phyloP scores from a whole-genome alignment of 2,329 filamentous ascomycete genomes.

The Aotearoamyces nothofagi region DNA sequence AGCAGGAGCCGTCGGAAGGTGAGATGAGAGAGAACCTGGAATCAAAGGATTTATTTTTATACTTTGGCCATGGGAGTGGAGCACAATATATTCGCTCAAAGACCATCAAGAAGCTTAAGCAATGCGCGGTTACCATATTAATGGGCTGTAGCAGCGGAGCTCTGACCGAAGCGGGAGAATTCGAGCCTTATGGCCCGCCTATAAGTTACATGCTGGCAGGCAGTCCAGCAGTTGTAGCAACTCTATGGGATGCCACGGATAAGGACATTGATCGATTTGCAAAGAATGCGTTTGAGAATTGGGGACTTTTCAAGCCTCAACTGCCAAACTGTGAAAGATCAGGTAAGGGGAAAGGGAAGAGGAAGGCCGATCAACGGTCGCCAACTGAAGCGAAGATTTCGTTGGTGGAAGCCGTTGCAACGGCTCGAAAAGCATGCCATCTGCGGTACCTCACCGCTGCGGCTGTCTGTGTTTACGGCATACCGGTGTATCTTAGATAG shows the following conservation, averaged over 20 bases:
- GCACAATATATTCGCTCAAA: constrained; percentile 85
- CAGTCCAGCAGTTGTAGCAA: constrained; percentile 74
- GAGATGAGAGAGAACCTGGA: constrained; percentile 60
- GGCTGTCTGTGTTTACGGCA: constrained; percentile 85
- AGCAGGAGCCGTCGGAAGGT: constrained; percentile 55
- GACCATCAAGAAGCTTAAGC: constrained; percentile 63
- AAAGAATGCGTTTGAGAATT: constrained; percentile 62
- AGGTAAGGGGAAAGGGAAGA: constrained; percentile 18
- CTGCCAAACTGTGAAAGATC: constrained; percentile 15
- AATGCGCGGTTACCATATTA: constrained; percentile 69
- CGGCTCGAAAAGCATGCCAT: constrained; percentile 63
- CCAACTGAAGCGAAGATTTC: constrained; percentile 27
- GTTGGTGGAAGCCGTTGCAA: constrained; percentile 69
- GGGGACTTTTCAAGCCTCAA: constrained; percentile 47
- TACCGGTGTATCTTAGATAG: constrained; percentile 64
- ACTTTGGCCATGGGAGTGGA: constrained; percentile 92
- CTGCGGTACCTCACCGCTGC: constrained; percentile 88
- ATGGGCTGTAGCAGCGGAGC: constrained; percentile 90
- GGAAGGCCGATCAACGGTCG: constrained; percentile 9
- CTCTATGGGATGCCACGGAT: constrained; percentile 96
- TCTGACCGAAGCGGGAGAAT: constrained; percentile 67
- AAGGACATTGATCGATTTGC: constrained; percentile 93
- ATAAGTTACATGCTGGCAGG: constrained; percentile 87
- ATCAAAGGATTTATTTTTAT: constrained; percentile 60
- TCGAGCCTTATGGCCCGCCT: constrained; percentile 81